Evolutionary conservation across 176 grass and related monocot genomes (phyloP).

Genomic region (Elymus sibiricus): DNA sequence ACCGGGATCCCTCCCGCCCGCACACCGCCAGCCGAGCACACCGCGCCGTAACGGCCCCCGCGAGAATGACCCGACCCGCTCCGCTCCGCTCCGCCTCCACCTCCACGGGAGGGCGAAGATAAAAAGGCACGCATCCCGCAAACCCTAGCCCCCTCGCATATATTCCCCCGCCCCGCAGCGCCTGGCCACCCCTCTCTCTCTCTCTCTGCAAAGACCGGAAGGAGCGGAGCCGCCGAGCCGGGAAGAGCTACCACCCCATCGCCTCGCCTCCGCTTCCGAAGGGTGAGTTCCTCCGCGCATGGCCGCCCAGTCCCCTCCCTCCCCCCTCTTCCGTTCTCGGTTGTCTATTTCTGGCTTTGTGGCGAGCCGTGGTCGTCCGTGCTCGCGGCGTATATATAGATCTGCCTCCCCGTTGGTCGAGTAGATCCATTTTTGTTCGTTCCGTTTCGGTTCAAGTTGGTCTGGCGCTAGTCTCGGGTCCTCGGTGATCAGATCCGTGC

Average conservation of each 20-base stretch:
- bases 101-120: not conserved
- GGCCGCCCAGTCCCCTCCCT: not conserved
- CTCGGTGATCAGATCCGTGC: not conserved
- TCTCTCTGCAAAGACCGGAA: constrained; percentile 28
- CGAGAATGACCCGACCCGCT: not conserved
- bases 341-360: constrained; percentile 29
- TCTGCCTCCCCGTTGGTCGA: not conserved
- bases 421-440: constrained; percentile 4
- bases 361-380: not conserved
- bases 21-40: not conserved
- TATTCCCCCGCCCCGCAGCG: not conserved
- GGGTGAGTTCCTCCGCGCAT: constrained; percentile 30
- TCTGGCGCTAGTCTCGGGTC: not conserved
- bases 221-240: constrained; percentile 28
- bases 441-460: not conserved
- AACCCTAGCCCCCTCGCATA: constrained; percentile 17
- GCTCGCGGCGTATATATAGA: constrained; percentile 28
- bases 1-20: not conserved
- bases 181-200: not conserved
- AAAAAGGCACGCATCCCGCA: constrained; percentile 21
- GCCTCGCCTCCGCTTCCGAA: constrained; percentile 29
- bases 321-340: not conserved
- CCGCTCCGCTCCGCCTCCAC: not conserved
- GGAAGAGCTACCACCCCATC: not conserved
- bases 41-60: not conserved